Evolutionary conservation across 2,329 filamentous ascomycete genomes (phyloP), one percentile per base, ranked within the genome.

Genomic region (Alternaria tenuissima): DNA sequence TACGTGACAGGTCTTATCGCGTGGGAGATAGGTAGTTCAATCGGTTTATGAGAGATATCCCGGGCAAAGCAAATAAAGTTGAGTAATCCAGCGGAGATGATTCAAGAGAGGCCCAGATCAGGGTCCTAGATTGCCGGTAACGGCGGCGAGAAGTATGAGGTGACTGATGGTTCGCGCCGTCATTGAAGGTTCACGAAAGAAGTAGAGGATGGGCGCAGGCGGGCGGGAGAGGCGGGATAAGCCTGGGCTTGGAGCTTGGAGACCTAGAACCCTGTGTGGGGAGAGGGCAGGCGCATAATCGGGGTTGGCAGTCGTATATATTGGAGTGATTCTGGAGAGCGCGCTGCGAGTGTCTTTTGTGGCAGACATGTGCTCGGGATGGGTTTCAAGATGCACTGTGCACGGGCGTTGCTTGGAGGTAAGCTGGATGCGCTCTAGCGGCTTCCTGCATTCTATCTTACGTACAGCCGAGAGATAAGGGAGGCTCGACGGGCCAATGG

Each of bases 151-250:
- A 65, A 80, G 78, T 48, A 80, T 77, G 70, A 80, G 77, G 66
- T 79, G 76, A 71, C 76, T 70, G 67, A 78, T 78, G 70, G 72
- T 78, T 69, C 76, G 76, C 70, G 76, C 74, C 68, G 78, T 80
- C 78, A 80, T 80, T 80, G 77, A 78, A 74, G 64, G 70, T 66
- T 65, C 64, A 65, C 64, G 58, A 41, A 51, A 34, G 51, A 53
- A 59, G 59, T 42, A 48, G 60, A 43, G 55, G 52, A 51, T 46
- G 52, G 65, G 38, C 47, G 39, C 49, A 34, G 39, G 52, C 59
- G 47, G 56, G 63, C 56, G 68, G 66, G 57, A 61, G 20, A 36
- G 58, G 48, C 61, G 68, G 66, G 58, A 62, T 53, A 58, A 52
- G 60, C 54, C 64, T 55, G 57, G 56, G 57, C 52, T 43, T 61